Evolutionary conservation across 2,329 filamentous ascomycete species (phyloP).

Genomic region (Penicillium concentricum): DNA sequence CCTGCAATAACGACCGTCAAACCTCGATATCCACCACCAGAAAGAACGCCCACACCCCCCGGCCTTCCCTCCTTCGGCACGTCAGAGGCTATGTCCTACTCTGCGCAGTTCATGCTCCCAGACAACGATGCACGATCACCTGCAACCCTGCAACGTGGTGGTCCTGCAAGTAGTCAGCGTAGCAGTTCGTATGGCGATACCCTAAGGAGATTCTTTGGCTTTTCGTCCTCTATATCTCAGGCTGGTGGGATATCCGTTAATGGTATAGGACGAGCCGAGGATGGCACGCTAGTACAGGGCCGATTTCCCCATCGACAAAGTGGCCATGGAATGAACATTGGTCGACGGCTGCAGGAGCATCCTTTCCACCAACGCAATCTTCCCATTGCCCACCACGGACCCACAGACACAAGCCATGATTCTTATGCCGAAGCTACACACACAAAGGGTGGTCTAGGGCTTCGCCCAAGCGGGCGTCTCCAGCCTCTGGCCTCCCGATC

Average conservation of each 20-base stretch:
- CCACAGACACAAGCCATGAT: not conserved
- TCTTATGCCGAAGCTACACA: not conserved
- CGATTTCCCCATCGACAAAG: slow-evolving; percentile 42
- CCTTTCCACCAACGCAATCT: slow-evolving; percentile 35
- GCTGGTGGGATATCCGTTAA: slow-evolving; percentile 17
- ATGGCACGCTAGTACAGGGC: slow-evolving; percentile 43
- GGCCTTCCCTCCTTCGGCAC: slow-evolving; percentile 47
- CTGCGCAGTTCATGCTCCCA: slow-evolving; percentile 25
- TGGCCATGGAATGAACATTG: slow-evolving; percentile 39
- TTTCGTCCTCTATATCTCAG: slow-evolving; percentile 17
- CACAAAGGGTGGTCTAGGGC: not conserved
- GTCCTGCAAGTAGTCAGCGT: slow-evolving; percentile 1
- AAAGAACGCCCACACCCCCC: slow-evolving; percentile 42
- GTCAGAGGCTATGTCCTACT: slow-evolving; percentile 37
- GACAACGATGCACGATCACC: slow-evolving; percentile 5
- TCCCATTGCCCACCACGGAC: slow-evolving; percentile 20
- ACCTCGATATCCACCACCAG: slow-evolving; percentile 40
- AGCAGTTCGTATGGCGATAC: slow-evolving; percentile 24
- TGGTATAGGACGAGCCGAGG: slow-evolving; percentile 38
- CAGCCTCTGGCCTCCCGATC: not conserved
- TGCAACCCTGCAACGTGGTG: not conserved
- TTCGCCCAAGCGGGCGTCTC: not conserved
- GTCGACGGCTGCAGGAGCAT: slow-evolving; percentile 32
- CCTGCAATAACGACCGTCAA: slow-evolving; percentile 32
- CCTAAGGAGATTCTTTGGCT: slow-evolving; percentile 34